These are phyloP conservation scores for Xylariomycetidae sp. DNA, from an alignment of 2,329 filamentous ascomycete genomes.

Conservation along the genomic window DNA sequence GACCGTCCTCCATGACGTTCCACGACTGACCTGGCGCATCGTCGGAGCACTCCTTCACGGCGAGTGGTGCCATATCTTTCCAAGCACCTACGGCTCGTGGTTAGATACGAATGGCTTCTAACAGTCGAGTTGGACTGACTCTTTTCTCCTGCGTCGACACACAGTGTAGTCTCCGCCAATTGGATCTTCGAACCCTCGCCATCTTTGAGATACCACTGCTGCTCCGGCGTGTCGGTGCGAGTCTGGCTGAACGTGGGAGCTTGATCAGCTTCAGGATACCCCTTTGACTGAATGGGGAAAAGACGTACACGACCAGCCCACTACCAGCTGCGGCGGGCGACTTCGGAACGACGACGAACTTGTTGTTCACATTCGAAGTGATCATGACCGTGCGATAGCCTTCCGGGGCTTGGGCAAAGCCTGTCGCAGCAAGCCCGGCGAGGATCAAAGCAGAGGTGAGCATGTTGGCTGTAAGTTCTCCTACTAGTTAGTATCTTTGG, in stretches of 20 bases:
- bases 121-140: slow-evolving; percentile 12
- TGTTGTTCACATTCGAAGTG: slow-evolving; percentile 32
- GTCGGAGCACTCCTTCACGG: slow-evolving; percentile 28
- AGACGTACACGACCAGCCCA: slow-evolving; percentile 30
- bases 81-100: slow-evolving; percentile 25
- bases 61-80: slow-evolving; percentile 34
- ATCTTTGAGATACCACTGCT: slow-evolving; percentile 35
- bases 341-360: slow-evolving; percentile 34
- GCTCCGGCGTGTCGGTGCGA: slow-evolving; percentile 26
- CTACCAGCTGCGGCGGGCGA: slow-evolving; percentile 23
- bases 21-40: slow-evolving; percentile 29
- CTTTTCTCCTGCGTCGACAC: slow-evolving; percentile 33
- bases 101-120: not conserved
- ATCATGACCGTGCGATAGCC: slow-evolving; percentile 34
- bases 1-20: slow-evolving; percentile 31
- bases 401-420: slow-evolving; percentile 29
- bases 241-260: slow-evolving; percentile 22
- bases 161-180: slow-evolving; percentile 31
- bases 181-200: slow-evolving; percentile 30
- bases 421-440: slow-evolving; percentile 27
- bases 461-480: no score
- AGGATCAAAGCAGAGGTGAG: slow-evolving; percentile 21
- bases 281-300: not conserved
- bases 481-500: no score
- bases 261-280: not conserved